Evolutionary conservation across 2,329 filamentous ascomycete species (phyloP), one percentile per base, ranked within the genome.

Genomic region (Fusarium sp.): DNA sequence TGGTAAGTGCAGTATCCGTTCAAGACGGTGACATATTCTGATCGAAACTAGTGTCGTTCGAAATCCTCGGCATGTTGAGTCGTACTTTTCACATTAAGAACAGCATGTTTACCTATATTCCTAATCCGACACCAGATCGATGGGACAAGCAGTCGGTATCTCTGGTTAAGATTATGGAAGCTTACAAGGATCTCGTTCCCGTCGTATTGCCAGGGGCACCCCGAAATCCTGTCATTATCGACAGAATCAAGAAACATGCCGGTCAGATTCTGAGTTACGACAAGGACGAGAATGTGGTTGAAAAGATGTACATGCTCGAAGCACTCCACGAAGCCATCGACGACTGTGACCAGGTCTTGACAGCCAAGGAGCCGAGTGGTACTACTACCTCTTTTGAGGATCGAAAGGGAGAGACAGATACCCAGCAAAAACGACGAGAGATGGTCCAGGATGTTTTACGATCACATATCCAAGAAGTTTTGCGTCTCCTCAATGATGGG

Each of bases 21-120:
- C 4, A 1, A 3, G 11, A 6, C 50, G 2, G n/a, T n/a, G 4
- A 5, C 12, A 10, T 19, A 6, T 11, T 6, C 62, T 72, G 45
- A 73, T 56, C 10, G 3, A 11, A 6, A 15, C 8, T 41, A 85
- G 84, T 87, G 1, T 79, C 82, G 0, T 87, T 87, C 46, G 85
- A 87, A 65, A 77, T 87, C 1, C 70, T 85, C 3, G 85, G 83
- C n/a, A 87, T 87, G 84, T 72, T 87, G 1, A 78, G 79, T 40
- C 77, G 78, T 25, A 79, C 78, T 0, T 75, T 85, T 22, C 81
- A 85, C 48, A 80, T 85, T 22, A 74, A 75, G 6, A 72, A 80
- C 41, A 84, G 77, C 44, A 77, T 75, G 53, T 87, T 83, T 59
- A 82, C 82, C 2, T 80, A 81, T 70, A 75, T 87, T 2, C 85